Evolutionary conservation across 495 filamentous ascomycete species (phyloP), one percentile per base, ranked within the genome.

Genomic region (Hypoxylon subgilvum): DNA sequence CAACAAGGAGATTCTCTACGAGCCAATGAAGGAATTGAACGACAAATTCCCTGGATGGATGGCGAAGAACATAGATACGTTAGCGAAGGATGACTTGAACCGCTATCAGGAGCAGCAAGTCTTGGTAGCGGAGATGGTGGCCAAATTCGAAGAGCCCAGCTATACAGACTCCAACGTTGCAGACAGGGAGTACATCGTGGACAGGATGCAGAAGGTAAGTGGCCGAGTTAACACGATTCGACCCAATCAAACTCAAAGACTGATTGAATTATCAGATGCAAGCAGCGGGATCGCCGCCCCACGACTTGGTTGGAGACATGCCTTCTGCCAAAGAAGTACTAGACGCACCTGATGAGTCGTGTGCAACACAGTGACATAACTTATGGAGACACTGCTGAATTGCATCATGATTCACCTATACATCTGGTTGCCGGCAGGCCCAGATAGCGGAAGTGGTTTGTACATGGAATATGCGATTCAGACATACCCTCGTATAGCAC

Each of bases 1-100:
- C 1, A 95, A 94, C 68, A 97, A 96, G 77, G 94, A 98, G 67
- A 96, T 98, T 52, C 76, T 98, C 35, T 97, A 98, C 66, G 92
- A 97, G 75, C 94, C 94, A 12, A 97, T 98, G 93, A 96, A 94
- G 76, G 95, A 98, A 74, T 73, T 97, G 56, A 77, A 93, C 67
- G 86, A 88, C 18, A 97, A 96, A 72, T 98, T 93, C 67, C 91
- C 89, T 0, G 82, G 70, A 2, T 98, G 94, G 94, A 76, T 98
- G 68, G 82, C 80, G 59, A 87, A 90, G 74, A 92, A 96, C 67
- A 80, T 77, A 57, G 80, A 67, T 5, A 87, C 79, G 48, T 73
- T 86, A 2, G 49, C 79, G 1, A 73, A 76, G 27, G 90, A 89
- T 40, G 93, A 97, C 65, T 68, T 92, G 68, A 81, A 81, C 64